Base-by-base conservation (phyloP, 805 yeast species). In the Yarrowia sp. region DNA sequence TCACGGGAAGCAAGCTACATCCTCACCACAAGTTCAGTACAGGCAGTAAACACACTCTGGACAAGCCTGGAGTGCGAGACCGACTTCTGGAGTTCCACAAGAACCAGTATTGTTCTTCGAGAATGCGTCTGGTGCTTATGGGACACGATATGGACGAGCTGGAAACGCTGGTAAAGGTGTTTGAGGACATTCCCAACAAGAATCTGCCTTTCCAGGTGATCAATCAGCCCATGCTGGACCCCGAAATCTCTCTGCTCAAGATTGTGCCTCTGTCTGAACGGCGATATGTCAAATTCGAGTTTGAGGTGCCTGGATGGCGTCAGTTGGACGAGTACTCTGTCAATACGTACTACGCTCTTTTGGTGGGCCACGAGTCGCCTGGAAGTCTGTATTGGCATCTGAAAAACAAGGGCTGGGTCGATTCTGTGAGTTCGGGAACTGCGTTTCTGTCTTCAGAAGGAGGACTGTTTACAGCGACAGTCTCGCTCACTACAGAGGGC, bases 21-120 rank as follows among this genome's bases (percentile, higher is more conserved):
- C 98, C 98, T 0, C 89, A 83, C 74, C 85, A 86, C 72, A 89
- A 90, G 67, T 93, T 93, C 71, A 86, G 96, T 17, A 93, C 99
- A 0, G 99, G 99, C 65, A 93, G 92, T 74, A 78, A 82, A 64
- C 75, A 78, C 46, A 93, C 99, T 1, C 79, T 93, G 63, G 88
- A 87, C 33, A 84, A 80, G 8, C 98, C 98, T 2, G 88, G 93
- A 72, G 93, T 91, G 12, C 83, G 98, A 71, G 89, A 88, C 32
- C 90, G 88, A 71, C 80, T 93, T 66, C 76, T 93, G 63, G 85
- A 89, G 69, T 93, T 89, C 74, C 87, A 93, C 73, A 75, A 79
- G 11, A 75, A 80, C 36, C 84, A 84, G 66, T 93, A 95, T 74
- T 89, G 97, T 10, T 81, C 98, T 9, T 92, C 92, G 71, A 74